These are phyloP conservation scores for Colletotrichum gloeosporioides DNA, from an alignment of 2,329 filamentous ascomycete species.

Conservation along the genomic window DNA sequence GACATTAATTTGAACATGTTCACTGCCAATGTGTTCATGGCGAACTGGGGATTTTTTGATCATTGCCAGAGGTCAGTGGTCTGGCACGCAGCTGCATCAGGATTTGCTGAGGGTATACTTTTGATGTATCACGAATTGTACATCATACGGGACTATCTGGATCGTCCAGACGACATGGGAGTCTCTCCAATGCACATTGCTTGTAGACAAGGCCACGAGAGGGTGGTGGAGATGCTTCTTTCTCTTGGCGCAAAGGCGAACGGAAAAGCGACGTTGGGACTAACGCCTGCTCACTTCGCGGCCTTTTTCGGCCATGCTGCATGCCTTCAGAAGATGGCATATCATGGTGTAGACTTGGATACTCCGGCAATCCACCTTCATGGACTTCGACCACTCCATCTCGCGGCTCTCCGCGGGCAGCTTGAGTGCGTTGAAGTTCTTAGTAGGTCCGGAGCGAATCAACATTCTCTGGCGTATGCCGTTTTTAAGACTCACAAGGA, in stretches of 20 bases:
- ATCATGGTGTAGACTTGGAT: not conserved
- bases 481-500: not conserved
- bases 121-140: not conserved
- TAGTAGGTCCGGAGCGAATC: not conserved
- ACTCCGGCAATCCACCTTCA: not conserved
- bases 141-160: accelerated
- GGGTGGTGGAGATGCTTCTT: not conserved
- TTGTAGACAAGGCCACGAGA: not conserved
- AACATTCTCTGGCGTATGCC: not conserved
- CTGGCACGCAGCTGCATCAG: not conserved
- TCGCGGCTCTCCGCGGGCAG: not conserved
- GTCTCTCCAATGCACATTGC: not conserved
- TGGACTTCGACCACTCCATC: not conserved
- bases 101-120: accelerated
- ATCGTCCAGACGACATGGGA: accelerated
- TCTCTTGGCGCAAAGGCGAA: not conserved
- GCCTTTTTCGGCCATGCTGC: not conserved
- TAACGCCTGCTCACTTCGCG: not conserved
- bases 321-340: not conserved
- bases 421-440: not conserved
- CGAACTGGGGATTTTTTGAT: not conserved
- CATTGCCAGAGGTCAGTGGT: not conserved
- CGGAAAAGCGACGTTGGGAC: accelerated
- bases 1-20: too few species aligned
- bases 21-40: too few species aligned